These are phyloP conservation scores for Zopfochytrium polystomum DNA, from an alignment of 371 early-diverging fungal genomes.

Conservation along the genomic window DNA sequence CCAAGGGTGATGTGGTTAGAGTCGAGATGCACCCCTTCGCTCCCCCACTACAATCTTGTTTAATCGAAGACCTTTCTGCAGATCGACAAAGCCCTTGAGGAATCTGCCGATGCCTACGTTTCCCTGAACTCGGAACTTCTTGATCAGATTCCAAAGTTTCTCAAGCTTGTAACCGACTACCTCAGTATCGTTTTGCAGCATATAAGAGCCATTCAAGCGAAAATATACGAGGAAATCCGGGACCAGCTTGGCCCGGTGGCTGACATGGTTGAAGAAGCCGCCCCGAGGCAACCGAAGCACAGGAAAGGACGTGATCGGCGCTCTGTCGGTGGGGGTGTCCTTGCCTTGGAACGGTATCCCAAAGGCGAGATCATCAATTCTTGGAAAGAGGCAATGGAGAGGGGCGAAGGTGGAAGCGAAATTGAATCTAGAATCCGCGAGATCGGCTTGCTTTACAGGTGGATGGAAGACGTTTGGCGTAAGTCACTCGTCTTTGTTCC, in stretches of 20 bases:
- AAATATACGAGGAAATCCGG: constrained; percentile 39
- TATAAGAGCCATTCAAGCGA: constrained; percentile 60
- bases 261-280: constrained; percentile 6
- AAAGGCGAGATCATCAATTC: too few species aligned
- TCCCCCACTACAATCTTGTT: neutral
- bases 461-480: too few species aligned
- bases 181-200: constrained; percentile 61
- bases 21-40: neutral
- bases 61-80: neutral
- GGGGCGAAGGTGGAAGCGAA: too few species aligned
- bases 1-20: constrained; percentile 33
- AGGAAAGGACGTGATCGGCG: too few species aligned
- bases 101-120: constrained; percentile 67
- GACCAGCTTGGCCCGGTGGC: constrained; percentile 16
- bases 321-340: too few species aligned
- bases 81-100: constrained; percentile 58
- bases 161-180: constrained; percentile 57
- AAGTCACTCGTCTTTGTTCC: too few species aligned
- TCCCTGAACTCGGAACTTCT: constrained; percentile 74
- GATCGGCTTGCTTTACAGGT: too few species aligned
- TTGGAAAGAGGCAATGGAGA: too few species aligned
- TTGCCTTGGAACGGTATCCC: too few species aligned
- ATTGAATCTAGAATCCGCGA: too few species aligned
- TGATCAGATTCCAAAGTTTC: constrained; percentile 72
- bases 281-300: too few species aligned